These are phyloP conservation scores for Kockiozyma suomiensis DNA, from an alignment of 805 yeast genomes.

Conservation along the genomic window DNA sequence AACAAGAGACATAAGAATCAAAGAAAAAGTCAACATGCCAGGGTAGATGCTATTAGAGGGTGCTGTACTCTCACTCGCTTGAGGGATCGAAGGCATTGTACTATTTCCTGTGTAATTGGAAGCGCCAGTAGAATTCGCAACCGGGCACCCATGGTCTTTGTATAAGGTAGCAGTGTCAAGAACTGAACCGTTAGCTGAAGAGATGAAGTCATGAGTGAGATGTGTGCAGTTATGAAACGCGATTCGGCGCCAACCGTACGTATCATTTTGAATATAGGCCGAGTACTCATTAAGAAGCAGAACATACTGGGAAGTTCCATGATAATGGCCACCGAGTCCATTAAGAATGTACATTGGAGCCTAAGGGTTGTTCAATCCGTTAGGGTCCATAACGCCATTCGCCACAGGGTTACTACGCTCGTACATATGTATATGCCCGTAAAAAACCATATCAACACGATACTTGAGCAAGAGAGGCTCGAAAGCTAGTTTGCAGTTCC, in stretches of 20 bases:
- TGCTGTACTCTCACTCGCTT: not conserved
- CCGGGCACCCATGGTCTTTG: slow-evolving; percentile 32
- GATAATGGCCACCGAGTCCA: slow-evolving; percentile 42
- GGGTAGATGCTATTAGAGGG: not conserved
- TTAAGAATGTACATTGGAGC: slow-evolving; percentile 42
- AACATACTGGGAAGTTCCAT: slow-evolving; percentile 37
- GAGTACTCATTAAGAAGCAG: slow-evolving; percentile 20
- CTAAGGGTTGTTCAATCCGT: slow-evolving; percentile 39
- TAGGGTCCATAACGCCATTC: slow-evolving; percentile 37
- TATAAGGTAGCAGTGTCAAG: slow-evolving; percentile 39
- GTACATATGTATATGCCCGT: slow-evolving; percentile 33
- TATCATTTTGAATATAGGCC: slow-evolving; percentile 22
- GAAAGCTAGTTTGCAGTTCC: slow-evolving; percentile 33
- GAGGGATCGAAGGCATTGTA: not conserved
- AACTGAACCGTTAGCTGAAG: slow-evolving; percentile 37
- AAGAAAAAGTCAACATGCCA: not conserved
- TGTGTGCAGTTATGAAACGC: slow-evolving; percentile 42
- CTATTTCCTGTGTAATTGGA: not conserved
- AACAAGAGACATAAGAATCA: not conserved
- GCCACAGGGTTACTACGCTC: slow-evolving; percentile 31
- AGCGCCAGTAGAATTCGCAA: not conserved
- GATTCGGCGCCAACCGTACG: slow-evolving; percentile 40
- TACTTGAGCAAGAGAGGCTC: slow-evolving; percentile 30
- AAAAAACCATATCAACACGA: slow-evolving; percentile 28
- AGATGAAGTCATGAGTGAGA: slow-evolving; percentile 40